Evolutionary conservation across 345 rosid genomes (phyloP), one percentile per base, ranked within the genome.

Genomic region (Geranium brycei): DNA sequence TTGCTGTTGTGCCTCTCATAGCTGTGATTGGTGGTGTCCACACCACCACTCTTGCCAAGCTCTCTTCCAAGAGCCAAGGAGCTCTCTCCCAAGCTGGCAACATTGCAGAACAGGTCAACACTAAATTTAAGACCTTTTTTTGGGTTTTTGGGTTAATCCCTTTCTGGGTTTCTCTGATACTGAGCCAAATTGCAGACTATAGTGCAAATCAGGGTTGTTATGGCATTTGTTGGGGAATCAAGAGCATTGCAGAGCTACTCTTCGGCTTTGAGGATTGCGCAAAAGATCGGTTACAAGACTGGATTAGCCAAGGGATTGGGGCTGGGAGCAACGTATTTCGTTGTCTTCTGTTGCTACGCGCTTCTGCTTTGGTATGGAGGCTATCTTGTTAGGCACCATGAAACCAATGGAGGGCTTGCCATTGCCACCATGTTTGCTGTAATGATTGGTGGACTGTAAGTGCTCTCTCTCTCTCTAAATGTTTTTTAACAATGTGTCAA

Each of bases 361-460:
- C 87, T 92, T 40, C 89, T 92, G 65, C 89, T 92, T 31, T 92
- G 96, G 98, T 92, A 92, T 67, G 96, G 98, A 6, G 98, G 96
- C 16, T 87, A 83, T 55, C 91, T 92, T 19, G 95, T 89, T 61
- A 80, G 98, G 40, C 96, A 92, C 61, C 96, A 83, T 81, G 82
- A 77, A 67, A 92, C 98, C 62, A 87, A 89, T 71, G 96, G 96
- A 68, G 96, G 96, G 53, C 95, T 92, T 19, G 96, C 98, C 4
- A 87, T 92, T 32, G 79, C 98, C 40, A 92, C 98, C 63, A 92
- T 92, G 98, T 92, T 92, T 66, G 91, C 95, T 1, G 96, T 89
- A 57, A 92, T 92, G 96, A 81, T 92, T 7, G 98, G 98, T 71
- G 98, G 98, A 68, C 63, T 92, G 98, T 92, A 76, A 84, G 96